phyloP scores from a whole-genome alignment of 2,329 filamentous ascomycete genomes.

The Ophiostoma populinum region DNA sequence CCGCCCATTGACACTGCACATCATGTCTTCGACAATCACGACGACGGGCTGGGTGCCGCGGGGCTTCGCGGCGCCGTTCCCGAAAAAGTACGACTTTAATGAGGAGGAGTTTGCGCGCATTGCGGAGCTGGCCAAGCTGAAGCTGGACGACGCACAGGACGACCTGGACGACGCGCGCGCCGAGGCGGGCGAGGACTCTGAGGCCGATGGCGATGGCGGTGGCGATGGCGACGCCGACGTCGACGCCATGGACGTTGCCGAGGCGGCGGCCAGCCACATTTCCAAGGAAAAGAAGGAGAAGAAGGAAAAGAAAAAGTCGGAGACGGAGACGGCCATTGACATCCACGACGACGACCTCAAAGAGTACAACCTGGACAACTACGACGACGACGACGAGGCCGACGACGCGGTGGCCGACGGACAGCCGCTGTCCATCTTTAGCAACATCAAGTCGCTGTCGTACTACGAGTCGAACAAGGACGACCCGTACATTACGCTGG shows the following conservation, averaged over 20 bases:
- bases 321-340: slow-evolving; percentile 15
- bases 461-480: slow-evolving; percentile 92
- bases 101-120: slow-evolving; percentile 62
- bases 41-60: slow-evolving; percentile 60
- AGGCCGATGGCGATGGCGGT: slow-evolving; percentile 11
- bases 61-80: slow-evolving; percentile 60
- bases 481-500: slow-evolving; percentile 89
- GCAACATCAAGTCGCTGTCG: slow-evolving; percentile 80
- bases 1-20: background rate
- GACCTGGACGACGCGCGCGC: slow-evolving; percentile 56
- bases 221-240: slow-evolving; percentile 7
- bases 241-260: background rate
- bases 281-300: slow-evolving; percentile 13
- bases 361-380: slow-evolving; percentile 91
- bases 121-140: slow-evolving; percentile 54
- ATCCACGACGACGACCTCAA: slow-evolving; percentile 74
- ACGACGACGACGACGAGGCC: slow-evolving; percentile 62
- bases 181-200: slow-evolving; percentile 6
- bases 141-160: slow-evolving; percentile 82
- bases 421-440: slow-evolving; percentile 78
- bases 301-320: slow-evolving; percentile 15
- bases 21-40: slow-evolving; percentile 40
- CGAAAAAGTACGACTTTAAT: slow-evolving; percentile 57
- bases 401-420: slow-evolving; percentile 21
- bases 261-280: slow-evolving; percentile 2